These are phyloP conservation scores for Tulasnella sp. DNA, from an alignment of 768 basidiomycete genomes.

Conservation along the genomic window DNA sequence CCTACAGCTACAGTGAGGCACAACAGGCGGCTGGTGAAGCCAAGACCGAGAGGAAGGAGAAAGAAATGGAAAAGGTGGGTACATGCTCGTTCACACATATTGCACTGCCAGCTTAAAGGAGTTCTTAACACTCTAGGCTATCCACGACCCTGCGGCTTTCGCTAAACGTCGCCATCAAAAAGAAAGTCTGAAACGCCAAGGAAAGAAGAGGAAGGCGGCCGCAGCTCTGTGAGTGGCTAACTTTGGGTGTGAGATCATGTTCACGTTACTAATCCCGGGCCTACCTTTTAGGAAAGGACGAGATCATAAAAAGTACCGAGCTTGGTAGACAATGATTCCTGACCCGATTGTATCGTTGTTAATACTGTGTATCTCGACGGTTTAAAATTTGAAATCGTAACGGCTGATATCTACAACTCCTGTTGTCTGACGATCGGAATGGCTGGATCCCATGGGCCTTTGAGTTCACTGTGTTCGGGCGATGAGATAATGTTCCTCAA, in stretches of 20 bases:
- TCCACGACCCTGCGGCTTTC: not conserved
- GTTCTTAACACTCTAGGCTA: not conserved
- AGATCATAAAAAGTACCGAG: not conserved
- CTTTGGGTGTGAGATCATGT: not conserved
- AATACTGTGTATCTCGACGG: not conserved
- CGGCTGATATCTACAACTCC: not conserved
- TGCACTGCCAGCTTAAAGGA: not conserved
- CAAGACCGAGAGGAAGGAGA: conserved; percentile 59
- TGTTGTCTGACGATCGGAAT: conserved; percentile 33
- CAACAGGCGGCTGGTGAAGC: conserved; percentile 56
- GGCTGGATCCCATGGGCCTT: conserved; percentile 85
- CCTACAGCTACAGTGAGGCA: conserved; percentile 65
- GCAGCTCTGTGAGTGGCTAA: not conserved
- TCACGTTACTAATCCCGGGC: not conserved
- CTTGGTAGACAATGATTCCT: not conserved
- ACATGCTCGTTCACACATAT: not conserved
- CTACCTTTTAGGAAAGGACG: not conserved
- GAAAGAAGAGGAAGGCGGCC: not conserved
- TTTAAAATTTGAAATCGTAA: not conserved
- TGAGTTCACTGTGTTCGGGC: conserved; percentile 56
- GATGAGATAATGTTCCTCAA: not conserved
- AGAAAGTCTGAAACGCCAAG: not conserved
- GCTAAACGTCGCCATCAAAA: not conserved
- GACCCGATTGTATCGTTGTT: not conserved
- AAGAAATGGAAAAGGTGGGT: conserved; percentile 27